Conservation (phyloP, 805 yeast genomes). For the Hanseniaspora mollemarum region DNA sequence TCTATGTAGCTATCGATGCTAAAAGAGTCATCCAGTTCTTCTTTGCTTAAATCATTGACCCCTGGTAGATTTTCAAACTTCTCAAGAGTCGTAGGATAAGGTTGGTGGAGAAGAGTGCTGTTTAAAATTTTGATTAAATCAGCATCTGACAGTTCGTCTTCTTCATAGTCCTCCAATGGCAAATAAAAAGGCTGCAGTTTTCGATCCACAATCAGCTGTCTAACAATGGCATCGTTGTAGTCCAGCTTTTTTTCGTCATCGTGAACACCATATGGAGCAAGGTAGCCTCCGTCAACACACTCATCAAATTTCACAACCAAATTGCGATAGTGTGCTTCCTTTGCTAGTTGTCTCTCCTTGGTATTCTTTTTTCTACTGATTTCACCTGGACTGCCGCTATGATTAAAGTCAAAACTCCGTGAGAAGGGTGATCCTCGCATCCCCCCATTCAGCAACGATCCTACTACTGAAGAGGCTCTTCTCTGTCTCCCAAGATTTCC, state of each 20-base stretch:
- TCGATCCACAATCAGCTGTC: slow-evolving; percentile 55
- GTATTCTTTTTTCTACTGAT: slow-evolving; percentile 32
- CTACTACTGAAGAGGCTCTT: slow-evolving; percentile 25
- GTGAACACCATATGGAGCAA: slow-evolving; percentile 87
- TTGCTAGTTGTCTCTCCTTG: slow-evolving; percentile 44
- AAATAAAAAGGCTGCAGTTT: slow-evolving; percentile 80
- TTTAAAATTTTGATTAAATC: slow-evolving; percentile 46
- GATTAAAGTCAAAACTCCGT: slow-evolving; percentile 19
- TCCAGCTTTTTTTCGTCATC: slow-evolving; percentile 53
- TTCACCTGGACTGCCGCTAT: slow-evolving; percentile 8
- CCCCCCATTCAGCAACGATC: slow-evolving; percentile 21
- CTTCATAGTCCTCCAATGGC: slow-evolving; percentile 72
- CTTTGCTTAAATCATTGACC: slow-evolving; percentile 20
- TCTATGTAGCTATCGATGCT: slow-evolving; percentile 28
- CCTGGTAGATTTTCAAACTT: slow-evolving; percentile 29
- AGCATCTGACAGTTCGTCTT: slow-evolving; percentile 50
- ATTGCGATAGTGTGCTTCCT: slow-evolving; percentile 45
- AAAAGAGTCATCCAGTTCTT: slow-evolving; percentile 17
- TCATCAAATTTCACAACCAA: slow-evolving; percentile 53
- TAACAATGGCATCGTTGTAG: slow-evolving; percentile 63
- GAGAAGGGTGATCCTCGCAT: slow-evolving; percentile 21
- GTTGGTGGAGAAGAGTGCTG: slow-evolving; percentile 47
- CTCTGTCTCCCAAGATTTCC: slow-evolving; percentile 18
- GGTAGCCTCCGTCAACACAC: slow-evolving; percentile 83
- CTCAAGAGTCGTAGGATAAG: slow-evolving; percentile 32